phyloP scores from a whole-genome alignment of 2,329 filamentous ascomycete species.

The Fusarium sp. region DNA sequence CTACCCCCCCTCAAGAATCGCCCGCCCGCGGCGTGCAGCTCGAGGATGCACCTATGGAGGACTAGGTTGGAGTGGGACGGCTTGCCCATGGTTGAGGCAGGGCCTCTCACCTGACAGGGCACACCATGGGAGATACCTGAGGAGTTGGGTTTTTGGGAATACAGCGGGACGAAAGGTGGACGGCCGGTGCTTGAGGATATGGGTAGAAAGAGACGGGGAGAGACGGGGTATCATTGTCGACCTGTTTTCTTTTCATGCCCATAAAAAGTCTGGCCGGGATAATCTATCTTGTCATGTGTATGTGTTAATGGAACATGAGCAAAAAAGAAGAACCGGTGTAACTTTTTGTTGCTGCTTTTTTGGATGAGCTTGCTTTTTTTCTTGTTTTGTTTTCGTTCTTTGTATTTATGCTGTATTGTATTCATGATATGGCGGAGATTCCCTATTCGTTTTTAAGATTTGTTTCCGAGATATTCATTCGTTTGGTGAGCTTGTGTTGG shows the following conservation, averaged over 20 bases:
- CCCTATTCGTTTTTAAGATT: constrained; percentile 36
- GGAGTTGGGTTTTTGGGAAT: constrained; percentile 30
- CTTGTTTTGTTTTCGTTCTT: constrained; percentile 28
- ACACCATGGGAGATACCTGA: constrained; percentile 15
- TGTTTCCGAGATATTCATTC: constrained; percentile 17
- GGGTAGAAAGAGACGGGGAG: constrained; percentile 8
- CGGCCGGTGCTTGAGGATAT: constrained; percentile 8
- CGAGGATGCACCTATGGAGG: constrained; percentile 65
- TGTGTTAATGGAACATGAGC: constrained; percentile 48
- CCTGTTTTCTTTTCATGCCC: background rate
- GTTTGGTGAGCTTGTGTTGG: constrained; percentile 4
- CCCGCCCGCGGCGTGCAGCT: constrained; percentile 61
- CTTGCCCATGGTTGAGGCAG: constrained; percentile 21
- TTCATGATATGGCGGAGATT: constrained; percentile 42
- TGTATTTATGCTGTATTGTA: constrained; percentile 45
- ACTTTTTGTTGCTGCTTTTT: constrained; percentile 30
- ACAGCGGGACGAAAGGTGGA: constrained; percentile 26
- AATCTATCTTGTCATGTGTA: constrained; percentile 41
- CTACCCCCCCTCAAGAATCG: constrained; percentile 47
- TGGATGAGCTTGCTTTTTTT: constrained; percentile 12
- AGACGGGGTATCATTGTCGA: background rate
- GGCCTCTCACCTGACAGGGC: constrained; percentile 18
- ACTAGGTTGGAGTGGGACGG: constrained; percentile 49
- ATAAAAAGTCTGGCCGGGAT: constrained; percentile 16
- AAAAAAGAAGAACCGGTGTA: constrained; percentile 42